Evolutionary conservation across 257 asterid genomes (phyloP).

Genomic region (Solanum corneliomulleri): DNA sequence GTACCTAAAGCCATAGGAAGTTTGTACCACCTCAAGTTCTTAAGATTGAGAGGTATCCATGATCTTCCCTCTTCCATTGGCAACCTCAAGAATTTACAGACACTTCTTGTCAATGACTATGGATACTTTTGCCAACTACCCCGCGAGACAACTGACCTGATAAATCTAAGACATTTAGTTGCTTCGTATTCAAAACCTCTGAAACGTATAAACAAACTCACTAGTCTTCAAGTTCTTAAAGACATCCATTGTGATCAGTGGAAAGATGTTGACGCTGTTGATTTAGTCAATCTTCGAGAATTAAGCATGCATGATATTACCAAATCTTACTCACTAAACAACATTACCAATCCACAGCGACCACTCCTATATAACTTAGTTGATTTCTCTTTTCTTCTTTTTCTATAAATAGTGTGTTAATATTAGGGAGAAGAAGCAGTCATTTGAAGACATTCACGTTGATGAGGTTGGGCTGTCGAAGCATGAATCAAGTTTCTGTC

Average conservation of each 20-base stretch:
- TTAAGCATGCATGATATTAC: not conserved
- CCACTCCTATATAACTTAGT: too few relatives aligned
- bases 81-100: not conserved
- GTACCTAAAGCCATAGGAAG: not conserved
- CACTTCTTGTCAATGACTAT: not conserved
- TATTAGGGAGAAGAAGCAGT: not conserved
- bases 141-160: not conserved
- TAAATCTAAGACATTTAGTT: not conserved
- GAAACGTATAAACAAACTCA: not conserved
- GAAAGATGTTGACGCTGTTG: not conserved
- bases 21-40: not conserved
- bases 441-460: not conserved
- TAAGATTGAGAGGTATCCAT: not conserved
- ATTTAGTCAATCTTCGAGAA: not conserved
- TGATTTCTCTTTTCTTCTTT: too few relatives aligned
- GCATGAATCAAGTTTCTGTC: not conserved
- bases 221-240: not conserved
- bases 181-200: not conserved
- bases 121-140: not conserved
- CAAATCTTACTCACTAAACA: not conserved
- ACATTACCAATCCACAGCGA: too few relatives aligned
- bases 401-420: too few relatives aligned
- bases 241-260: not conserved
- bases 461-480: not conserved
- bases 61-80: not conserved